Conservation (phyloP, 306 rosid genomes). For the Erythrophleum fordii region DNA sequence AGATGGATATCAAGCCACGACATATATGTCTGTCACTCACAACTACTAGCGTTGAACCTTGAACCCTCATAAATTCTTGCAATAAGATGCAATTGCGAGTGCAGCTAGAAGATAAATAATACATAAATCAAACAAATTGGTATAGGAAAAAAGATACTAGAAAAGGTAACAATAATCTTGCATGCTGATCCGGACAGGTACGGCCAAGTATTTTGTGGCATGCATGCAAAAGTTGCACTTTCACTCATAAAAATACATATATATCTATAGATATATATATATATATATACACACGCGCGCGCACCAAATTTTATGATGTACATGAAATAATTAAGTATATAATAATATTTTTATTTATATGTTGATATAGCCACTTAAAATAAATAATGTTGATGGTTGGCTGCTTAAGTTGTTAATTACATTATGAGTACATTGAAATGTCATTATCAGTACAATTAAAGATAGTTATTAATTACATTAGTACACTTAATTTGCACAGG, state of each 20-base stretch:
- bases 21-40: no score
- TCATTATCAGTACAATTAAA: not conserved
- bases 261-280: no score
- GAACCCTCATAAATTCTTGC: not conserved
- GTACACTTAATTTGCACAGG: no score
- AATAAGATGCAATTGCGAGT: not conserved
- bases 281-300: no score
- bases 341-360: no score
- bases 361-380: no score
- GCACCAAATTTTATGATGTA: no score
- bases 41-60: no score
- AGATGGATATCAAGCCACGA: not conserved
- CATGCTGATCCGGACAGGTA: slow-evolving; percentile 30
- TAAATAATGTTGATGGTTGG: no score
- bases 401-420: not conserved
- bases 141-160: not conserved
- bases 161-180: not conserved
- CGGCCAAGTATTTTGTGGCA: slow-evolving; percentile 33
- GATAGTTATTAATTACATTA: no score
- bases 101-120: not conserved
- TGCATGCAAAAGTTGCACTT: slow-evolving; percentile 31
- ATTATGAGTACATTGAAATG: not conserved
- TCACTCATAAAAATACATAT: not conserved
- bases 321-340: no score
- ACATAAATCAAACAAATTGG: slow-evolving; percentile 12